Percentiles rank a stretch among this genome's conserved stretches.
Conservation (phyloP, 2,329 filamentous ascomycete genomes). For the Sporothrix humicola region DNA sequence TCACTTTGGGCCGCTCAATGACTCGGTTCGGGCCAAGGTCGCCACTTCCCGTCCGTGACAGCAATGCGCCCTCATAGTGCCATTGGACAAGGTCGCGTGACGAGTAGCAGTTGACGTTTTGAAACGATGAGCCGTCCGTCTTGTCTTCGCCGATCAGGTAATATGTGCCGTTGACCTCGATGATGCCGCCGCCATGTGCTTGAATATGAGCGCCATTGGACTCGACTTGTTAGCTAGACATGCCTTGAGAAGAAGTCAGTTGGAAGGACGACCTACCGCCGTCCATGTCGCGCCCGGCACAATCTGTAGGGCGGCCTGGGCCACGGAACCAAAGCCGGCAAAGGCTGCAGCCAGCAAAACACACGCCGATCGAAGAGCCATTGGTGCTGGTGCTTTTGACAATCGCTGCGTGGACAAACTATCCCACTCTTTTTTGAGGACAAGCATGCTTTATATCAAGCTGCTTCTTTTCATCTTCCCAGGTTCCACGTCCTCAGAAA, state of each 20-base stretch:
- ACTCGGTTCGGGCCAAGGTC: constrained; percentile 53
- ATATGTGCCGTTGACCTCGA: constrained; percentile 62
- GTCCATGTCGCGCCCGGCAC: constrained; percentile 41
- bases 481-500: neutral
- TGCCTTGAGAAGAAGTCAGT: too few relatives aligned
- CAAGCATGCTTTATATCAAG: constrained; percentile 7
- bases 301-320: constrained; percentile 38
- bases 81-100: constrained; percentile 65
- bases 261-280: constrained; percentile 32
- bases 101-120: constrained; percentile 72
- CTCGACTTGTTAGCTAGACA: neutral
- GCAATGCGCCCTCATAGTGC: constrained; percentile 38
- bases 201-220: constrained; percentile 58
- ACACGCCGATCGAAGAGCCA: constrained; percentile 12
- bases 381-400: neutral
- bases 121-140: constrained; percentile 64
- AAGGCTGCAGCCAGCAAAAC: constrained; percentile 20
- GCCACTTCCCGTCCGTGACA: constrained; percentile 37
- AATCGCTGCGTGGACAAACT: too few relatives aligned
- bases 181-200: constrained; percentile 70
- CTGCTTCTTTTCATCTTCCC: neutral
- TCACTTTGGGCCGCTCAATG: constrained; percentile 71
- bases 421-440: neutral
- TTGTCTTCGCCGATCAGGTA: constrained; percentile 76
- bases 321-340: constrained; percentile 1